Conservation (phyloP, 371 early-diverging fungal species). For the Gilbertella persicaria region DNA sequence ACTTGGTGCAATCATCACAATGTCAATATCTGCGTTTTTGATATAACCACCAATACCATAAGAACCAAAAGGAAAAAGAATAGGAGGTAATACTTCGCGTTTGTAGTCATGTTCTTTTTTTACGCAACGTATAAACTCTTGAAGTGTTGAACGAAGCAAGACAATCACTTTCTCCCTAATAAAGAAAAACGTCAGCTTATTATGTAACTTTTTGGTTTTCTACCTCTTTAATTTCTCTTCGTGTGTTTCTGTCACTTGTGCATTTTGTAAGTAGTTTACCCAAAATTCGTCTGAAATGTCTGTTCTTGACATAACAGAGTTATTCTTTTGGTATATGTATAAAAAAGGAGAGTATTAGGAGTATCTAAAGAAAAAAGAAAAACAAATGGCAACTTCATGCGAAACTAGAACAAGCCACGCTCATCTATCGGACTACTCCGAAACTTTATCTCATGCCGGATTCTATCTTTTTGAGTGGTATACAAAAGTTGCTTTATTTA, state of each 20-base stretch:
- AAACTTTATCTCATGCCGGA: no score
- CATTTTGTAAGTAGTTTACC: constrained; percentile 4
- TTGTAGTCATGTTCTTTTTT: constrained; percentile 5
- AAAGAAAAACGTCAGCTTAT: neutral
- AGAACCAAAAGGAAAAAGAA: constrained; percentile 41
- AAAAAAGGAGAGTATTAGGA: neutral
- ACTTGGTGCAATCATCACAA: constrained; percentile 29
- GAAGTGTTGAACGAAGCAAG: neutral
- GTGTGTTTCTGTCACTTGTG: constrained; percentile 3
- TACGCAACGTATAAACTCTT: constrained; percentile 1
- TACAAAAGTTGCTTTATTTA: no score
- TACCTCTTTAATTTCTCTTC: constrained; percentile 17
- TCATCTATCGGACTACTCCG: no score
- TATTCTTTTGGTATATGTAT: neutral
- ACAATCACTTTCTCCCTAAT: constrained; percentile 7
- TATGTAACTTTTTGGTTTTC: neutral
- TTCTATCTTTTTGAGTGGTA: no score
- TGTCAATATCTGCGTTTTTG: constrained; percentile 37
- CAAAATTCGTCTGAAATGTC: constrained; percentile 10
- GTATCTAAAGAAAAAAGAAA: no score
- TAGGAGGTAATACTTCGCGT: constrained; percentile 12
- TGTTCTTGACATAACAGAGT: neutral
- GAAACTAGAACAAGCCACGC: no score
- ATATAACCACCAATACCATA: constrained; percentile 39
- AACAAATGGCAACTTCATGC: no score